phyloP scores from a whole-genome alignment of 1,284 basidiomycete species.

The Leccinum pachyderme region DNA sequence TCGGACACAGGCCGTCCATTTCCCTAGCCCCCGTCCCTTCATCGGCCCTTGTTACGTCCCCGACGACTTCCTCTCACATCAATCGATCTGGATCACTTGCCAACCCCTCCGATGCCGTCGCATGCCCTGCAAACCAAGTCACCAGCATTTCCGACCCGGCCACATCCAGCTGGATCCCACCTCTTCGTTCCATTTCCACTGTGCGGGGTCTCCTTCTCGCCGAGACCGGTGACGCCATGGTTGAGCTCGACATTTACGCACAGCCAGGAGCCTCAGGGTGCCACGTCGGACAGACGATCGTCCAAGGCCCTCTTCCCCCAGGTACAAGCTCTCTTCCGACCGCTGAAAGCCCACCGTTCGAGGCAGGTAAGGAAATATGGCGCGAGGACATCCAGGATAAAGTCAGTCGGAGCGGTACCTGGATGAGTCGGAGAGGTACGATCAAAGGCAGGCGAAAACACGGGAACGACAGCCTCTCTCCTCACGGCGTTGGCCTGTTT shows the following conservation, averaged over 20 bases:
- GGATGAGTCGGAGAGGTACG: conserved; percentile 12
- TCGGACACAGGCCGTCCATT: conserved; percentile 14
- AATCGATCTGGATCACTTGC: conserved; percentile 14
- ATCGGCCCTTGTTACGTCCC: conserved; percentile 26
- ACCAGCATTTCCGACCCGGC: neutral
- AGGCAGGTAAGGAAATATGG: conserved; percentile 26
- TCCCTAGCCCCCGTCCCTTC: conserved; percentile 27
- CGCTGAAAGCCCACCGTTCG: conserved; percentile 7
- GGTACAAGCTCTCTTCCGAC: conserved; percentile 21
- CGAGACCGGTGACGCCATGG: conserved; percentile 44
- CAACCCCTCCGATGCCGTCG: conserved; percentile 22
- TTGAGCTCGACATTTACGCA: conserved; percentile 38
- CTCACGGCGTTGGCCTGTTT: conserved; percentile 30
- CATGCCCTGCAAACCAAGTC: conserved; percentile 6
- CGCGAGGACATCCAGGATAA: conserved; percentile 12
- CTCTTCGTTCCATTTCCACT: conserved; percentile 38
- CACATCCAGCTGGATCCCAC: conserved; percentile 21
- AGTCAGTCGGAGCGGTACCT: conserved; percentile 15
- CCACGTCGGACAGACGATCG: conserved; percentile 39
- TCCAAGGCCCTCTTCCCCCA: conserved; percentile 31
- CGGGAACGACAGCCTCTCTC: conserved; percentile 6
- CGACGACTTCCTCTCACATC: conserved; percentile 23
- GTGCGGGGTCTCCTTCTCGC: conserved; percentile 45
- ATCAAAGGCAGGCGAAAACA: conserved; percentile 5
- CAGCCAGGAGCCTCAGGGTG: conserved; percentile 37